These are phyloP conservation scores for Eimeria maxima DNA, from an alignment of 169 alveolate species.

Conservation along the genomic window DNA sequence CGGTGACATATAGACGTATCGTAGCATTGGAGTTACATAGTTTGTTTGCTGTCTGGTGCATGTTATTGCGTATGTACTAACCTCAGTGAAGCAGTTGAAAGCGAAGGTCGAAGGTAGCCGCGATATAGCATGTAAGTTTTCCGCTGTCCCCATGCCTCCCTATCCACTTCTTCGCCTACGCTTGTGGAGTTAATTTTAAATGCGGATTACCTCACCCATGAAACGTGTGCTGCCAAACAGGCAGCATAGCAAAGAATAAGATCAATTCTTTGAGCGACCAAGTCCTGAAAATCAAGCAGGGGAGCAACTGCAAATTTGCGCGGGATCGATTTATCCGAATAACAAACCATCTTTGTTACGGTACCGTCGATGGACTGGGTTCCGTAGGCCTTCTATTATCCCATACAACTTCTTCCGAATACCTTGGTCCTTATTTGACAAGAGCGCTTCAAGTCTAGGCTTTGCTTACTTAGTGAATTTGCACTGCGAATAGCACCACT, in stretches of 20 bases:
- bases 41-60: background rate
- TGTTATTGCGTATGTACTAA: background rate
- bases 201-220: background rate
- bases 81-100: constrained; percentile 6
- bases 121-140: constrained; percentile 24
- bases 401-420: background rate
- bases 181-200: background rate
- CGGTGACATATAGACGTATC: background rate
- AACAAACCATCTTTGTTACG: constrained; percentile 28
- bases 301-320: constrained; percentile 47
- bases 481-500: background rate
- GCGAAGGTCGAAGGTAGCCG: constrained; percentile 19
- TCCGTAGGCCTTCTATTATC: background rate
- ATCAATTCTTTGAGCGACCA: background rate
- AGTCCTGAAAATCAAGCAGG: constrained; percentile 22
- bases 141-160: background rate
- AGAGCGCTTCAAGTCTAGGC: background rate
- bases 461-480: background rate
- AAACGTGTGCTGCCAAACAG: constrained; percentile 39
- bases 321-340: constrained; percentile 55
- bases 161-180: background rate
- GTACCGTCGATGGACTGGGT: constrained; percentile 25
- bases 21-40: background rate
- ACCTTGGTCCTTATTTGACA: background rate
- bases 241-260: background rate